phyloP scores from a whole-genome alignment of 306 rosid species.

The Vigna mungo region DNA sequence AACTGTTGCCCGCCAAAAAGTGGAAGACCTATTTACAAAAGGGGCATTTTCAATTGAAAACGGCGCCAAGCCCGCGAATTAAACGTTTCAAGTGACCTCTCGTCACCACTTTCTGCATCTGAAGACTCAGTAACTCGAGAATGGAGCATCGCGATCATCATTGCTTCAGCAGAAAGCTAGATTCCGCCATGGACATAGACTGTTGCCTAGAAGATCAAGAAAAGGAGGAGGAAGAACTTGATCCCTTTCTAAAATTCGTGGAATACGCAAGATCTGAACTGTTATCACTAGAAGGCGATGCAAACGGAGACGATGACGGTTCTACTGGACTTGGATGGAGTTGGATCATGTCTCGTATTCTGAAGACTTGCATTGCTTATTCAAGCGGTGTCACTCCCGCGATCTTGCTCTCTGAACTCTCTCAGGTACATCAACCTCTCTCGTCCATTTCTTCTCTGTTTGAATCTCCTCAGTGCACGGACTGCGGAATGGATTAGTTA shows the following conservation, averaged over 20 bases:
- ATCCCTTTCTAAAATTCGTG: constrained; percentile 74
- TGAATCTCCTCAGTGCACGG: background rate
- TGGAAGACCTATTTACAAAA: background rate
- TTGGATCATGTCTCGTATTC: constrained; percentile 80
- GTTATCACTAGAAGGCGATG: constrained; percentile 51
- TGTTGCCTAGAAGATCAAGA: constrained; percentile 33
- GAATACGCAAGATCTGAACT: constrained; percentile 73
- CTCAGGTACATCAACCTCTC: constrained; percentile 56
- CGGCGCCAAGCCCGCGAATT: constrained; percentile 38
- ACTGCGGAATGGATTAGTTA: constrained; percentile 17
- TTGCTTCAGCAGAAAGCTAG: constrained; percentile 15
- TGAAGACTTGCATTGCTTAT: constrained; percentile 80
- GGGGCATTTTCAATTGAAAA: constrained; percentile 35
- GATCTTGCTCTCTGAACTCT: constrained; percentile 83
- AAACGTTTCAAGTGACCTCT: background rate
- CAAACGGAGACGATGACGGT: constrained; percentile 46
- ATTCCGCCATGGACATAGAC: constrained; percentile 63
- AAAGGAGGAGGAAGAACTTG: constrained; percentile 49
- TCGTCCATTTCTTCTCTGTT: background rate
- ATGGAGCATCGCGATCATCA: constrained; percentile 24
- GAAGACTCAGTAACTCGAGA: constrained; percentile 30
- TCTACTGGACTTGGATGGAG: constrained; percentile 70
- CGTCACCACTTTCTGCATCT: background rate
- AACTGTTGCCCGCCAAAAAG: constrained; percentile 39
- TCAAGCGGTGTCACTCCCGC: constrained; percentile 91